Conservation (phyloP, 495 filamentous ascomycete species). For the Xylaria scruposa region DNA sequence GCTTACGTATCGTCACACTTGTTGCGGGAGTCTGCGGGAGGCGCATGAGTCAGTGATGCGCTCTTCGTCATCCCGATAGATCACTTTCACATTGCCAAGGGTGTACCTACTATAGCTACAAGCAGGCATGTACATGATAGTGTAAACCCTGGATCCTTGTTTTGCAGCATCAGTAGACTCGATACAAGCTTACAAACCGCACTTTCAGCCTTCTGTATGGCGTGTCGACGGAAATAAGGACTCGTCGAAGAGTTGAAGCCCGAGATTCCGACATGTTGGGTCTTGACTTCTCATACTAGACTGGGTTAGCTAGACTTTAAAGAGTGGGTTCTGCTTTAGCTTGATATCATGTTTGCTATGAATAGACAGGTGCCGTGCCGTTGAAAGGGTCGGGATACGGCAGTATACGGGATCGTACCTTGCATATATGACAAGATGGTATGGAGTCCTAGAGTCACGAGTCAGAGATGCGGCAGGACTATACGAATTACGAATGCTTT, state of each 20-base stretch:
- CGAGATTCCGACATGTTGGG: background rate
- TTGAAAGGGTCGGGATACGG: background rate
- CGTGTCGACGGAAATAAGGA: background rate
- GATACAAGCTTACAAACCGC: background rate
- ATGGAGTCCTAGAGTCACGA: background rate
- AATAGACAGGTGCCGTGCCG: constrained; percentile 5
- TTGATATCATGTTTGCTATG: background rate
- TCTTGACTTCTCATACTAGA: background rate
- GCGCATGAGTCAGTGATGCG: background rate
- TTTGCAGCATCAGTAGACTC: background rate
- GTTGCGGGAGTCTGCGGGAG: background rate
- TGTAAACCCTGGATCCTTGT: background rate
- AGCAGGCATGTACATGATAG: background rate
- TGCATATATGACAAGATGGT: constrained; percentile 10
- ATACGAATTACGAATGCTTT: background rate
- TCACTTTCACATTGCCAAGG: background rate
- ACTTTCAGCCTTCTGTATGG: background rate
- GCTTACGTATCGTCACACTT: background rate
- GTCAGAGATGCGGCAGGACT: background rate
- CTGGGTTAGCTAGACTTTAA: background rate
- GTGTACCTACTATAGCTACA: background rate
- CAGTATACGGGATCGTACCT: constrained; percentile 12
- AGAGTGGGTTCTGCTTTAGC: background rate
- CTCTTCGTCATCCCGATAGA: background rate
- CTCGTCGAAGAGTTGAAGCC: background rate